These are phyloP conservation scores for Pyrus pyrifolia DNA, from an alignment of 306 rosid genomes.

Conservation along the genomic window DNA sequence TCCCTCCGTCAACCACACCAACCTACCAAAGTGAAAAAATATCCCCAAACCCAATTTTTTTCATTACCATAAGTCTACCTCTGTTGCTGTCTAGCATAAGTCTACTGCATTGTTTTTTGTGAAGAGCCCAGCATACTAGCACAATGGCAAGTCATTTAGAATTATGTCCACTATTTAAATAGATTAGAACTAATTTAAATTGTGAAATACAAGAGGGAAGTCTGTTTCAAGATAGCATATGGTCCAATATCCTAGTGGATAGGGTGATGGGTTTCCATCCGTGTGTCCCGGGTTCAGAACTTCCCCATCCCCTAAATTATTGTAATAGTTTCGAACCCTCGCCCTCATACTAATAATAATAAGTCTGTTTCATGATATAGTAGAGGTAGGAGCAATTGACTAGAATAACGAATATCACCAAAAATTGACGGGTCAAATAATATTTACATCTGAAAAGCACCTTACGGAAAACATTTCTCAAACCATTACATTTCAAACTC, in stretches of 20 bases:
- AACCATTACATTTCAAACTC: background rate
- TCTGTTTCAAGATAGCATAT: background rate
- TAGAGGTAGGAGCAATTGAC: background rate
- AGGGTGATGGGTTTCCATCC: no score
- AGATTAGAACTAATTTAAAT: background rate
- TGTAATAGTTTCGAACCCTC: no score
- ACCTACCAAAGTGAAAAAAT: background rate
- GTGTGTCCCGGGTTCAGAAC: no score
- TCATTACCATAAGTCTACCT: background rate
- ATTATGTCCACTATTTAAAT: background rate
- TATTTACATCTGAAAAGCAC: background rate
- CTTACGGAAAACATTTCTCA: background rate
- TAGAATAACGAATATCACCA: background rate
- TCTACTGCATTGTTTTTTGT: background rate
- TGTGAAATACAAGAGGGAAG: background rate
- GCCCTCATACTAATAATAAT: no score
- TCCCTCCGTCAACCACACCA: background rate
- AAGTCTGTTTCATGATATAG: background rate
- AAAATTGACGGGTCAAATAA: background rate
- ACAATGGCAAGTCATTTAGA: background rate
- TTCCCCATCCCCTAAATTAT: no score
- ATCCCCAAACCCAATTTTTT: background rate
- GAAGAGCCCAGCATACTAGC: background rate
- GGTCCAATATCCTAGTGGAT: no score
- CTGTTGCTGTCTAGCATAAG: background rate